Evolutionary conservation across 768 basidiomycete species (phyloP).

Genomic region (Trametes punicea): DNA sequence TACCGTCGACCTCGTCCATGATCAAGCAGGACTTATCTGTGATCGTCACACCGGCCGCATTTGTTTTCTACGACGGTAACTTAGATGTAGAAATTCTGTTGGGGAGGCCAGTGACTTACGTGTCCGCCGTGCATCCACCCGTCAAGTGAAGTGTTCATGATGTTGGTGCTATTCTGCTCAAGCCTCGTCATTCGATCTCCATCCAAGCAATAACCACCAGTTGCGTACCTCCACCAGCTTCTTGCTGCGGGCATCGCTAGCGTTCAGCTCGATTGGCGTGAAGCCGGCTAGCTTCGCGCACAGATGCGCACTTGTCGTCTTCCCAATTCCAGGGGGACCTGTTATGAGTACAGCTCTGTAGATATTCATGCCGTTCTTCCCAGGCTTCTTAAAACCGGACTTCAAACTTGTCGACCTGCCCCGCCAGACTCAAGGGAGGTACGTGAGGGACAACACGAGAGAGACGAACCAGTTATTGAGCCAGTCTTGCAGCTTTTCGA

Average conservation of each 20-base stretch:
- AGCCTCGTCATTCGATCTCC: background rate
- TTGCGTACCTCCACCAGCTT: constrained; percentile 83
- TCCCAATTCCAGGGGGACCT: constrained; percentile 95
- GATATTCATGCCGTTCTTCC: constrained; percentile 83
- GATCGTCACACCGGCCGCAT: constrained; percentile 67
- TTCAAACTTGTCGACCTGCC: constrained; percentile 72
- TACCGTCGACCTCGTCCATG: constrained; percentile 99
- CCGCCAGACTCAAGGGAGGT: background rate
- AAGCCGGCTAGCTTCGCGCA: constrained; percentile 89
- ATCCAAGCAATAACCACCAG: too few relatives aligned
- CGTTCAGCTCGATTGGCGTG: constrained; percentile 93
- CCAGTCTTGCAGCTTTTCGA: constrained; percentile 90
- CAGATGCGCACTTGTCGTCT: constrained; percentile 94
- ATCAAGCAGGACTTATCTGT: constrained; percentile 85
- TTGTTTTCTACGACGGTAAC: constrained; percentile 41
- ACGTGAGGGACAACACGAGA: background rate
- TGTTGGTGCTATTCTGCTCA: constrained; percentile 78
- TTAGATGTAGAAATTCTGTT: background rate
- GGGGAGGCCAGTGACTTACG: too few relatives aligned
- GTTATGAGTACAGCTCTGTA: constrained; percentile 88
- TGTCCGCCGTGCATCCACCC: constrained; percentile 68
- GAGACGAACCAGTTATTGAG: constrained; percentile 74
- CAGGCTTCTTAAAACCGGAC: constrained; percentile 87
- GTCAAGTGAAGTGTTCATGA: constrained; percentile 85
- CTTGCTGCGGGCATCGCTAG: constrained; percentile 93